Evolutionary conservation across 306 rosid species (phyloP), one percentile per base, ranked within the genome.

Genomic region (Vachellia pachyceras): DNA sequence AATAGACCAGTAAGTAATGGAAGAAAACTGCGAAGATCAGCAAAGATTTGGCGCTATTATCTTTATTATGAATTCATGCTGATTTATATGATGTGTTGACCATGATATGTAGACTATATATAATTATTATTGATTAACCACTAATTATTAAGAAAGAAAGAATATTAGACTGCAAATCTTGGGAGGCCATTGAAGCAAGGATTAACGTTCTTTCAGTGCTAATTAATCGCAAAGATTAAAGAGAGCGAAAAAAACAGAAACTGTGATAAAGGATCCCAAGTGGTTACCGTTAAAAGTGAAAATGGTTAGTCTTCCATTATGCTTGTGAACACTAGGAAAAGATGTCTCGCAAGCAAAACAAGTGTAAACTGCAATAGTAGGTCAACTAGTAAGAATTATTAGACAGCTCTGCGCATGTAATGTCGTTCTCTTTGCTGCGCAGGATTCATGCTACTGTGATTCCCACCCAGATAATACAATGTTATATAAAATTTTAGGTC

Each of bases 221-320:
- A 4, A 5, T 15, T n/a, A 5, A 37, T 54, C 6, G 77, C 76
- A 22, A 64, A 12, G 18, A 18, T 47, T 35, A 17, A n/a, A n/a
- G n/a, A n/a, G n/a, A n/a, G n/a, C n/a, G n/a, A 15, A 4, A 64
- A 14, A 7, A 13, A 17, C 5, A 1, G 41, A 3, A 11, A 20
- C 25, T 5, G 52, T 36, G 25, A 23, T 58, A 8, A 22, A 20
- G 55, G 14, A 3, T 47, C 50, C 14, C 8, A 10, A 79, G 47
- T 52, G 83, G 96, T 90, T 81, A 96, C 99, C 0, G 97, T 93
- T 2, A 88, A 23, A 65, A 92, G 85, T 22, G 99, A 83, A 80
- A 96, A 96, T 10, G 98, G 99, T 84, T 96, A 90, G 6, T 87
- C 94, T 82, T 84, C 91, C 1, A 86, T 74, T 81, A 85, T 90